phyloP scores from a whole-genome alignment of 306 rosid species.

The Citrullus mucosospermus region DNA sequence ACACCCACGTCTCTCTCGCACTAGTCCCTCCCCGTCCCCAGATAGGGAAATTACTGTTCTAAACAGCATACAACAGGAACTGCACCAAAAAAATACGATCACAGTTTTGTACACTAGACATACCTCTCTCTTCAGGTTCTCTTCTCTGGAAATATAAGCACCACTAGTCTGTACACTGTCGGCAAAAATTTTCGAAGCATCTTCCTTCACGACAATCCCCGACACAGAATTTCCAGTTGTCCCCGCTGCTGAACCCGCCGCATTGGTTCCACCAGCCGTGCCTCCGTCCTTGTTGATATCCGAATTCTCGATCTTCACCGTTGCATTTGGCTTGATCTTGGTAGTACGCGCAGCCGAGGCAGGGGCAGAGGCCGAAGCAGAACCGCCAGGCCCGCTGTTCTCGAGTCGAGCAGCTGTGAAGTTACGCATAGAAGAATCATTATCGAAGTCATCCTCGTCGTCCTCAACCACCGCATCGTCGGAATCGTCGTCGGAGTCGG shows the following conservation, averaged over 20 bases:
- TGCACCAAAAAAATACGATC: not conserved
- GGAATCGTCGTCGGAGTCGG: constrained; percentile 42
- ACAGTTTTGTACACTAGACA: not conserved
- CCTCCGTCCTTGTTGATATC: constrained; percentile 46
- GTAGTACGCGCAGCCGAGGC: constrained; percentile 30
- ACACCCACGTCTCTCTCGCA: not conserved
- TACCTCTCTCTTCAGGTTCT: constrained; percentile 73
- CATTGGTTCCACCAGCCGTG: constrained; percentile 19
- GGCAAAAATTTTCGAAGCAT: constrained; percentile 62
- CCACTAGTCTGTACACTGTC: constrained; percentile 94
- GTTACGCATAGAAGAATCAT: constrained; percentile 76
- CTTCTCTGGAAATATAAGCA: constrained; percentile 90
- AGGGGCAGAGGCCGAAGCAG: constrained; percentile 23
- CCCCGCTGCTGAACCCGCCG: constrained; percentile 13
- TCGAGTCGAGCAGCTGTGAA: constrained; percentile 77
- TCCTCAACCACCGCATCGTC: constrained; percentile 49
- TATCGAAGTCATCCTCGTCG: constrained; percentile 64
- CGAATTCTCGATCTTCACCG: constrained; percentile 52
- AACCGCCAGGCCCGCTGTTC: constrained; percentile 18
- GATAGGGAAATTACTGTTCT: not conserved
- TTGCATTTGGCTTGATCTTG: constrained; percentile 47
- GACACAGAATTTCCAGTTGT: constrained; percentile 24
- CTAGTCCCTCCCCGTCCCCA: not conserved
- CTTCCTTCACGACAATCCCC: constrained; percentile 77
- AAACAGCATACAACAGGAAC: not conserved